These are phyloP conservation scores for Aspergillus neoniger DNA, from an alignment of 2,329 filamentous ascomycete genomes.

Conservation along the genomic window DNA sequence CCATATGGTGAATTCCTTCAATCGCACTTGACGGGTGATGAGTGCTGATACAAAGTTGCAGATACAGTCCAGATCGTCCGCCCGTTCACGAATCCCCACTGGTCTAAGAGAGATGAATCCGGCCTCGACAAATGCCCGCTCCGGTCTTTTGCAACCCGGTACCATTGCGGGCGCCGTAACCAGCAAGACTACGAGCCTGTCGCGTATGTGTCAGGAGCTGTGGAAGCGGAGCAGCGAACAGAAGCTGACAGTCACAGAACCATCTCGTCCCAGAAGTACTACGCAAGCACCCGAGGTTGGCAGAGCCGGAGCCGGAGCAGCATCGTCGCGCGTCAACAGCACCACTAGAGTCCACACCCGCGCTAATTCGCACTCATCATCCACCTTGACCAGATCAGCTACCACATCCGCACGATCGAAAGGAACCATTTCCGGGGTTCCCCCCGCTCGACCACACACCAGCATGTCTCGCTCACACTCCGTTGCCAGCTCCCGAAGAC, in stretches of 20 bases:
- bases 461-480: conserved; percentile 54
- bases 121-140: conserved; percentile 56
- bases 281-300: conserved; percentile 50
- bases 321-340: conserved; percentile 33
- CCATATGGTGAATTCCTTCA: conserved; percentile 29
- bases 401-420: conserved; percentile 50
- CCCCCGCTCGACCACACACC: conserved; percentile 46
- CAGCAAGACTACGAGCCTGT: conserved; percentile 53
- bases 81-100: conserved; percentile 35
- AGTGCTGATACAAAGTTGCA: conserved; percentile 19
- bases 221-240: neutral
- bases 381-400: conserved; percentile 39
- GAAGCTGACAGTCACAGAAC: conserved; percentile 43
- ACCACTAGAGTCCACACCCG: conserved; percentile 46
- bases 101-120: conserved; percentile 54
- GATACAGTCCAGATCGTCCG: conserved; percentile 28
- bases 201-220: conserved; percentile 27
- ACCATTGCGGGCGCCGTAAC: conserved; percentile 42
- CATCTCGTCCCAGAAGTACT: conserved; percentile 52
- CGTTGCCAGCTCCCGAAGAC: conserved; percentile 53
- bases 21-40: neutral
- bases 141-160: conserved; percentile 47
- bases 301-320: conserved; percentile 27
- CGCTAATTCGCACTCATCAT: conserved; percentile 39
- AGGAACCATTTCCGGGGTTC: conserved; percentile 57